Conservation (phyloP, 352 stramenopile species). For the Pythium apleroticum region DNA sequence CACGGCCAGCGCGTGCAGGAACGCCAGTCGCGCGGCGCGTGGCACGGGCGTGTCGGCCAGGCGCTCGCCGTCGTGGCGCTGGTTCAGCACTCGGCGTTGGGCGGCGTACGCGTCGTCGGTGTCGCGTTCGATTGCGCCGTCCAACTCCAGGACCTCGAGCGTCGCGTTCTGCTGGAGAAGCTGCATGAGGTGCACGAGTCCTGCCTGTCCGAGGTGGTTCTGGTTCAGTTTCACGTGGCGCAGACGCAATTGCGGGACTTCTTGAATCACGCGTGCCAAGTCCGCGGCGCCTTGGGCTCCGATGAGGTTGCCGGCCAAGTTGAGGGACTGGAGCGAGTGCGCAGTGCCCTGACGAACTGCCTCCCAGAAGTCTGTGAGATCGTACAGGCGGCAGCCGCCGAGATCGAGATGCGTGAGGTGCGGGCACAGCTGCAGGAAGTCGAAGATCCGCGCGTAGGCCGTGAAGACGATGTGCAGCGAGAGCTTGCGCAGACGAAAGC, state of each 20-base stretch:
- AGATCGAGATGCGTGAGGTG: slow-evolving; percentile 10
- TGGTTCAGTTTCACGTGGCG: slow-evolving; percentile 8
- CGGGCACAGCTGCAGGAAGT: slow-evolving; percentile 3
- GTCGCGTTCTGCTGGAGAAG: background rate
- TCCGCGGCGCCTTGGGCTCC: background rate
- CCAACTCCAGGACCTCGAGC: slow-evolving; percentile 14
- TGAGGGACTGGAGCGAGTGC: background rate
- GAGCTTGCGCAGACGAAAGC: background rate
- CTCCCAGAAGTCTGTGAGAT: background rate
- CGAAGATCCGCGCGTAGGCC: background rate
- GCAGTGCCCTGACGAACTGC: background rate
- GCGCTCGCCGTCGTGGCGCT: background rate
- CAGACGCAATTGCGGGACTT: slow-evolving; percentile 2
- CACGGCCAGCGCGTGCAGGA: slow-evolving; percentile 5
- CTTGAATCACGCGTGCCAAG: background rate
- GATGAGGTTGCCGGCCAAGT: slow-evolving; percentile 8
- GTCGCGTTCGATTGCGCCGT: background rate
- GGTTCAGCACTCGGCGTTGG: background rate
- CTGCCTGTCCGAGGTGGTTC: slow-evolving; percentile 8
- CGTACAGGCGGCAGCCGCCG: slow-evolving; percentile 16
- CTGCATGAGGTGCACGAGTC: background rate
- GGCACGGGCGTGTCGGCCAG: slow-evolving; percentile 2
- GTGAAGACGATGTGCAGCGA: slow-evolving; percentile 1
- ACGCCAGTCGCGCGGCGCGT: slow-evolving; percentile 6
- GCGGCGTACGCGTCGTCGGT: slow-evolving; percentile 4